Evolutionary conservation across 2,329 filamentous ascomycete species (phyloP), one percentile per base, ranked within the genome.

Genomic region (Arthroderma sp.): DNA sequence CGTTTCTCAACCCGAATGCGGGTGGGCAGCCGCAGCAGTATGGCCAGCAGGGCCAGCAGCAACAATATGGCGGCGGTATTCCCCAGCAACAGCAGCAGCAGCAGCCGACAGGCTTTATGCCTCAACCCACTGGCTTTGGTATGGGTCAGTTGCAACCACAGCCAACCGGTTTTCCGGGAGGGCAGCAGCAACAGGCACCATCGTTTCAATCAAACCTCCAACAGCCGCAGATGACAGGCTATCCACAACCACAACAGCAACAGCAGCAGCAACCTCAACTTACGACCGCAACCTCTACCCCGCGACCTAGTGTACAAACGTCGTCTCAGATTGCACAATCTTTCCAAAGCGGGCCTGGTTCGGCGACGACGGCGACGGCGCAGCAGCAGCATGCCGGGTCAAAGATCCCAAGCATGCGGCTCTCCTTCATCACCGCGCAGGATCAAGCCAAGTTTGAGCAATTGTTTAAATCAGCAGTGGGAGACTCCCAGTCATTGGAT

Each of bases 401-500:
- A 54, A 91, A 83, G 68, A 95, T 98, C 46, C 91, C 91, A 29
- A 96, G 84, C 61, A 93, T 96, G 53, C 77, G 91, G 41, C 69
- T 98, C 49, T 94, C 88, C 3, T 98, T 98, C 63, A 94, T 98
- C 58, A 95, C 89, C 2, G 88, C 86, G 28, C 79, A 83, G 57
- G 91, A 98, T 60, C 91, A 98, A 66, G 77, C 86, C 58, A 95
- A 94, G 68, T 98, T 98, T 56, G 91, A 98, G 70, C 91, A 91
- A 46, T 69, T 98, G 36, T 98, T 98, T 72, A 95, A 91, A 68
- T 94, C 88, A 45, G 89, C 91, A 9, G 86, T 89, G 32, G 86
- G 87, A 31, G 82, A 87, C 53, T 77, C 75, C 48, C 82, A 88
- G 56, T 83, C 88, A 44, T 78, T 98, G 71, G 86, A 87, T 40